Evolutionary conservation across 768 basidiomycete species (phyloP).

Genomic region (Antrodiella citrinella): DNA sequence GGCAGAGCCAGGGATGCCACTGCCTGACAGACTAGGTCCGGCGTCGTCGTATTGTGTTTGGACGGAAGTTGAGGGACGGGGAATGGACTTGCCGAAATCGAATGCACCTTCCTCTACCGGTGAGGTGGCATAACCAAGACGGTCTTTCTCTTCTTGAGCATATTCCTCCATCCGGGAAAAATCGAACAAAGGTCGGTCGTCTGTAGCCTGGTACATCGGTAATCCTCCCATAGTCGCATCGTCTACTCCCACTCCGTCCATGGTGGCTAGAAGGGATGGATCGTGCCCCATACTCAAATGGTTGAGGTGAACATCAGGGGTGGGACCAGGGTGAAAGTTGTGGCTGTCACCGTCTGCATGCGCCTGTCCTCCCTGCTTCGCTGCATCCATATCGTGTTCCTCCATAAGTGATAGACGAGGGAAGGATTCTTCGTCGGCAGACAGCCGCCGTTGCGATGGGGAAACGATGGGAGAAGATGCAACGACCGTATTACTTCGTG

Average conservation of each 20-base stretch:
- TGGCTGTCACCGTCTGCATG: conserved; percentile 5
- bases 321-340: conserved; percentile 24
- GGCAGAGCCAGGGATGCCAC: conserved; percentile 9
- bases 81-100: conserved; percentile 8
- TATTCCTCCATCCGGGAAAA: conserved; percentile 74
- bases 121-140: conserved; percentile 50
- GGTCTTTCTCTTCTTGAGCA: conserved; percentile 58
- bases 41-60: not conserved
- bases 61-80: conserved; percentile 12
- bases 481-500: conserved; percentile 53
- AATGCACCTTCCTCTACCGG: conserved; percentile 9
- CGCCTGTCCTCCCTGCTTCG: conserved; percentile 17
- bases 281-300: conserved; percentile 35
- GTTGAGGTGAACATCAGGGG: conserved; percentile 29
- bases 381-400: conserved; percentile 37
- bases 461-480: conserved; percentile 24
- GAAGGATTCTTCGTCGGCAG: conserved; percentile 24
- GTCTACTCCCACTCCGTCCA: conserved; percentile 13
- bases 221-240: conserved; percentile 36
- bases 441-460: conserved; percentile 21
- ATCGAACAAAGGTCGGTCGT: conserved; percentile 50
- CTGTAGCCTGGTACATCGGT: conserved; percentile 63
- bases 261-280: conserved; percentile 35
- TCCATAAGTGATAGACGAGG: conserved; percentile 40
- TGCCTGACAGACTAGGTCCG: conserved; percentile 5